Base-by-base conservation (phyloP, 306 rosid species). In the Medicago ruthenica region DNA sequence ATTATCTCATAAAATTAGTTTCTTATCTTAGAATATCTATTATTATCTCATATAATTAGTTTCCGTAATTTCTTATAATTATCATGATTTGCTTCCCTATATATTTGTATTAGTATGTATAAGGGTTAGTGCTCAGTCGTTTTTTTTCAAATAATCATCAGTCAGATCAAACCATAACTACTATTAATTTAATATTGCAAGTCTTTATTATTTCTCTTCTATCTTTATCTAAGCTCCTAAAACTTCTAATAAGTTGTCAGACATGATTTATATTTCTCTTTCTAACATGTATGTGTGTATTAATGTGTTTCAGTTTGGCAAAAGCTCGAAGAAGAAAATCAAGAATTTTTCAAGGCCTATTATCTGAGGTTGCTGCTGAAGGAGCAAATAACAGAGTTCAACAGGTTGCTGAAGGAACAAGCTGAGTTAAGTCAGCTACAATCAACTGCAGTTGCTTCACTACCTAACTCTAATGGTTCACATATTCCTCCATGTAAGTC, bases 321-420 rank as follows among this genome's bases (percentile, higher is more conserved):
- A 86, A 87, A 89, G 84, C 97, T 91, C 7, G 92, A 91, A 85
- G 89, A 91, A 76, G 95, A 89, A 78, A 91, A 91, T 82, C 82
- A 75, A 72, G 97, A 86, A 20, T 92, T 88, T 77, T 89, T 92
- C 80, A 82, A 83, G 81, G 87, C 89, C 60, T 88, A 92, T 81
- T 85, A 89, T 77, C 76, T 85, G 75, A 83, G 88, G 65, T 71
- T 91, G 82, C 67, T 76, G 82, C 81, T 87, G 85, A 87, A 89
- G 86, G 82, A 82, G 59, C 92, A 91, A 86, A 91, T 87, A 39
- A 45, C 75, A 3, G 88, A 90, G 73, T 86, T 89, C 82, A 93
- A 93, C 85, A 85, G 88, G 84, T 83, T 91, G 93, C 91, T 89
- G 60, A 85, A 87, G 55, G 83, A 91, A 71, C 91, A 89, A 31